phyloP scores from a whole-genome alignment of 2,329 filamentous ascomycete species.

The Beauveria rudraprayagi region DNA sequence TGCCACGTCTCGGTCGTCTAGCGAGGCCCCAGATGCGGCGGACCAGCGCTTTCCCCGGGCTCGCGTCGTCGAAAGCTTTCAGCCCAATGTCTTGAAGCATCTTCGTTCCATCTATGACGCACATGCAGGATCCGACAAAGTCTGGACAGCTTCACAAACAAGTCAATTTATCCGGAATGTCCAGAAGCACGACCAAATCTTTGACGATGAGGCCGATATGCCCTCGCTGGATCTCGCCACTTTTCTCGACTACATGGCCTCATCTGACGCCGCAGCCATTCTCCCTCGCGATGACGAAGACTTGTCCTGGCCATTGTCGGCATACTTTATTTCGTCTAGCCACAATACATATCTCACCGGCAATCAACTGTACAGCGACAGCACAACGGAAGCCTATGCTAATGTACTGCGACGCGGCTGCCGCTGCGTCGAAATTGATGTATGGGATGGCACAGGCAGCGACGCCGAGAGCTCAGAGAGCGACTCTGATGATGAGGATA shows the following conservation, averaged over 20 bases:
- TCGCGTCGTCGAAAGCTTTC: constrained; percentile 28
- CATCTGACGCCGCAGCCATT: constrained; percentile 34
- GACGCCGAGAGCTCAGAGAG: constrained; percentile 55
- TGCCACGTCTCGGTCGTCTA: neutral
- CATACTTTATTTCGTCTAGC: constrained; percentile 90
- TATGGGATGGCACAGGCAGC: constrained; percentile 81
- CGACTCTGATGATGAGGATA: constrained; percentile 31
- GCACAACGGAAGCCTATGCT: constrained; percentile 82
- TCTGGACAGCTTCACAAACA: constrained; percentile 35
- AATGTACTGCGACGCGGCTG: constrained; percentile 76
- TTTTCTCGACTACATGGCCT: constrained; percentile 51
- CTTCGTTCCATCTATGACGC: constrained; percentile 33
- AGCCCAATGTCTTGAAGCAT: constrained; percentile 27
- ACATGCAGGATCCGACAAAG: constrained; percentile 26
- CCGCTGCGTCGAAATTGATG: constrained; percentile 88
- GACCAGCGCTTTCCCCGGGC: constrained; percentile 21
- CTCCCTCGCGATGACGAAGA: constrained; percentile 35
- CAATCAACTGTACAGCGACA: constrained; percentile 78
- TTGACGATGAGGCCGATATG: constrained; percentile 19
- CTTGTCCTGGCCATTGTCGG: constrained; percentile 71
- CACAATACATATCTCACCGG: constrained; percentile 93
- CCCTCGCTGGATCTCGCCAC: constrained; percentile 38
- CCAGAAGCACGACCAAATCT: constrained; percentile 22
- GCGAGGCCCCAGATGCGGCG: neutral
- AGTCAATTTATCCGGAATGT: constrained; percentile 32